Evolutionary conservation across 345 rosid species (phyloP).

Genomic region (Salix purpurea): DNA sequence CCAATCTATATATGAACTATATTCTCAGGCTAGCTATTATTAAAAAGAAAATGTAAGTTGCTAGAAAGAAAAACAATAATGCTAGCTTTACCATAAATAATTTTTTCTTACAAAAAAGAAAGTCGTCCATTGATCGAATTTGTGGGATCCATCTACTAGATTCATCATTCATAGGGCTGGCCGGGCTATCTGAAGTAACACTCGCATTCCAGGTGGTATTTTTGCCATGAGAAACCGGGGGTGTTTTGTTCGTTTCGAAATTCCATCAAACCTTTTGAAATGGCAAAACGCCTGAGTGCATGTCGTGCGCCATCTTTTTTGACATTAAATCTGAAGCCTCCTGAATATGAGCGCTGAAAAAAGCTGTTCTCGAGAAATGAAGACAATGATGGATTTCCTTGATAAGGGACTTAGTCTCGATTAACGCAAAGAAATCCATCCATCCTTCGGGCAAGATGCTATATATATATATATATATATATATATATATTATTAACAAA

Average conservation of each 20-base stretch:
- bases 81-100: too few species aligned
- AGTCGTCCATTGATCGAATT: not conserved
- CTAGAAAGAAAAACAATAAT: not conserved
- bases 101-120: too few species aligned
- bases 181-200: not conserved
- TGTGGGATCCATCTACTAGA: too few species aligned
- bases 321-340: not conserved
- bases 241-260: not conserved
- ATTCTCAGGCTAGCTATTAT: not conserved
- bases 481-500: too few species aligned
- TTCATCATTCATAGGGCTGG: not conserved
- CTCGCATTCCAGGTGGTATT: not conserved
- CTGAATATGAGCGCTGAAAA: not conserved
- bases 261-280: not conserved
- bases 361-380: not conserved
- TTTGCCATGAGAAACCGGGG: not conserved
- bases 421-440: too few species aligned
- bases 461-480: too few species aligned
- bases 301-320: not conserved
- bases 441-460: conserved; percentile 65
- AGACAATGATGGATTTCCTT: not conserved
- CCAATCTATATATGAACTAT: not conserved
- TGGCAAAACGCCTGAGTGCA: not conserved
- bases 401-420: too few species aligned
- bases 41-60: not conserved